These are phyloP conservation scores for Pterocarpus santalinus DNA, from an alignment of 306 rosid genomes.

Conservation along the genomic window DNA sequence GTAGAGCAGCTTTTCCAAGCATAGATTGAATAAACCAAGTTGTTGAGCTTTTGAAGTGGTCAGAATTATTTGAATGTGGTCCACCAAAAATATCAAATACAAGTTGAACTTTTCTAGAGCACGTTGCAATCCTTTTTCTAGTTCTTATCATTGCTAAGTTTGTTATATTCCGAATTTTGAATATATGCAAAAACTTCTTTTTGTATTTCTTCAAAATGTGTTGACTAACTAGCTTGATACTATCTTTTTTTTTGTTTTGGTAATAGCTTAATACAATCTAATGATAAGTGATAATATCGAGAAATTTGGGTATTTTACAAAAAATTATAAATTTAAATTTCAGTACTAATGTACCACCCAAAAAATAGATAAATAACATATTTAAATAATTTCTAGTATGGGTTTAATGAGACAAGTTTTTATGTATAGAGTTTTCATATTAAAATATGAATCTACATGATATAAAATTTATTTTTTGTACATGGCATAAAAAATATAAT, in stretches of 20 bases:
- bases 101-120: not conserved
- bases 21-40: not conserved
- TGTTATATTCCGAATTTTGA: not conserved
- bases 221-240: not conserved
- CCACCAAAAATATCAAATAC: not conserved
- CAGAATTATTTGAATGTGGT: not conserved
- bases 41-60: not conserved
- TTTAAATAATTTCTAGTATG: no score
- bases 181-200: not conserved
- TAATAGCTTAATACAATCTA: no score
- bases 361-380: no score
- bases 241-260: not conserved
- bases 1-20: not conserved
- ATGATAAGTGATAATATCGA: no score
- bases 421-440: not conserved
- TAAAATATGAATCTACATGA: not conserved
- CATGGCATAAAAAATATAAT: not conserved
- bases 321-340: no score
- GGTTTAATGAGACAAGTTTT: no score
- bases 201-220: not conserved
- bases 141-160: not conserved
- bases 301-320: no score
- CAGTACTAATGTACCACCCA: no score
- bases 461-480: not conserved
- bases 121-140: no score